Base-by-base conservation (phyloP, 139 green algal species). In the Tetradesmus lagerheimii region DNA sequence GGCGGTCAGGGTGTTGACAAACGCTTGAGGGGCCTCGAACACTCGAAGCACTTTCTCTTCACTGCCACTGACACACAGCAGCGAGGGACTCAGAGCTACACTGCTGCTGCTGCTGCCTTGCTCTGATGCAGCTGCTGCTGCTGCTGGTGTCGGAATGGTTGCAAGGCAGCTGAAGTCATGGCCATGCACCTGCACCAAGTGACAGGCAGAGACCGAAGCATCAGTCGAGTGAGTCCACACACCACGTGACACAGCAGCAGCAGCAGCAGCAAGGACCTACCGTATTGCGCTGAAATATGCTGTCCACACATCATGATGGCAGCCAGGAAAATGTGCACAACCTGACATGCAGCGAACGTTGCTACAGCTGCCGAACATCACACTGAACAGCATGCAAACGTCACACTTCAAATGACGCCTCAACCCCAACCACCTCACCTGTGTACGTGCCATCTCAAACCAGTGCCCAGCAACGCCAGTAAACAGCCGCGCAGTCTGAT, bases 41-140 rank as follows among this genome's bases (percentile, higher is more conserved):
- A 99, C 96, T 1, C 98, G 95, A 20, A 99, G 80, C 62, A 99
- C 97, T 94, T 99, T 99, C 93, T 99, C 98, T 90, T 99, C 98
- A 18, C 94, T 95, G 29, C 96, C 96, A 62, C 93, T 96, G 27
- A 95, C 96, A 67, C 97, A 99, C 23, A 93, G 74, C 64, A 89
- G 57, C n/a, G 82, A 80, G 74, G 90, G 77, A 3, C 37, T 38
- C 8, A 80, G 25, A 20, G n/a, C 29, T n/a, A 16, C 29, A 35
- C 53, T 47, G 45, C 43, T 66, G 50, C 82, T 90, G 47, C 82
- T 90, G 75, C 81, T 86, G 53, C 29, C 80, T 29, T 41, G 43
- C 29, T 34, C 43, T 38, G 71, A 47, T 85, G 50, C 76, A 80
- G 57, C 85, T 84, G 71, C 74, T 89, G 85, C 85, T 89, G 74